These are phyloP conservation scores for Silybum marianum DNA, from an alignment of 129 eudicot species.

Conservation along the genomic window DNA sequence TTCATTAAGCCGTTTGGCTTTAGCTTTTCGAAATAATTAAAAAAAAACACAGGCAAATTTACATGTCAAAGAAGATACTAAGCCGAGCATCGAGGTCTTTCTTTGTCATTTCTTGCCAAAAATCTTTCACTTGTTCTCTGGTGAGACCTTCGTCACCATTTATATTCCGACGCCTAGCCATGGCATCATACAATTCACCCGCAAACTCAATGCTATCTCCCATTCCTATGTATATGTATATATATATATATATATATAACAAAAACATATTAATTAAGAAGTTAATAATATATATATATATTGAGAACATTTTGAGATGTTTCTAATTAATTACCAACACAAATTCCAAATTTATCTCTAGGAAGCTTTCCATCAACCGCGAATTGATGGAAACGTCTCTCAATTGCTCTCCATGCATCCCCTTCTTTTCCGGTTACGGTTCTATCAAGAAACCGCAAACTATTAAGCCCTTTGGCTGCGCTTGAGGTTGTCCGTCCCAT, in stretches of 20 bases:
- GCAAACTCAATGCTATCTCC: conserved; percentile 85
- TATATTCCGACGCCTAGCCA: conserved; percentile 69
- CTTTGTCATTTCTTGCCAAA: conserved; percentile 86
- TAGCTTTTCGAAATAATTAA: too few species aligned
- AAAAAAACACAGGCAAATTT: background rate
- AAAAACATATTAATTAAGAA: background rate
- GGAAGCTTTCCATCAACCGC: conserved; percentile 59
- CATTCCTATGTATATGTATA: conserved; percentile 53
- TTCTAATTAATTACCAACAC: conserved; percentile 68
- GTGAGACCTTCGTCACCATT: conserved; percentile 55
- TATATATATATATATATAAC: background rate
- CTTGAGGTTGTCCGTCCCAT: conserved; percentile 64
- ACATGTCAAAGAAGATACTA: conserved; percentile 95
- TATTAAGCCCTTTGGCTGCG: conserved; percentile 71
- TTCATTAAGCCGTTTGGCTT: background rate
- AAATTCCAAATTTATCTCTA: conserved; percentile 82
- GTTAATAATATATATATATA: background rate
- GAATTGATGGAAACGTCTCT: conserved; percentile 66
- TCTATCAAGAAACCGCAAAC: conserved; percentile 85
- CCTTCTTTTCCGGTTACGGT: conserved; percentile 68
- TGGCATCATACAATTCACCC: conserved; percentile 68
- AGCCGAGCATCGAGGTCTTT: conserved; percentile 82
- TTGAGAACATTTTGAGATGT: background rate
- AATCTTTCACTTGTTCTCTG: conserved; percentile 47
- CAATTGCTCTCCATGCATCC: conserved; percentile 80